Conservation (phyloP, 2,329 filamentous ascomycete genomes). For the Teratosphaeria destructans region DNA sequence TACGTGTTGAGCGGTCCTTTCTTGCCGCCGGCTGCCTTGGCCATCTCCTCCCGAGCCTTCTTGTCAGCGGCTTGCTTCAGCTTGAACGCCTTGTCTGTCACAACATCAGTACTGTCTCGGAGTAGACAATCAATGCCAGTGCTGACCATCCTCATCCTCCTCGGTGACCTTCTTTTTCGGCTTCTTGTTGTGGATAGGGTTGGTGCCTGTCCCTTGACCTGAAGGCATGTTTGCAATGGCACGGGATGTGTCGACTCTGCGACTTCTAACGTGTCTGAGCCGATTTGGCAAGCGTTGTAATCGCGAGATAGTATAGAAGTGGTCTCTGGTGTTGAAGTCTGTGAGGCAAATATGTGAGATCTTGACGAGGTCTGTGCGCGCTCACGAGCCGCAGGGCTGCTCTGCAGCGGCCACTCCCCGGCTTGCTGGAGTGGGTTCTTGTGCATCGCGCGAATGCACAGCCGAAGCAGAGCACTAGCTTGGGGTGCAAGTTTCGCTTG, state of each 20-base stretch:
- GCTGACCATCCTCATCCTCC: conserved; percentile 63
- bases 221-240: conserved; percentile 33
- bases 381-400: not conserved
- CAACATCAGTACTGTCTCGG: not conserved
- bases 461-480: not conserved
- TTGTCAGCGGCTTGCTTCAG: conserved; percentile 68
- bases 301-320: not conserved
- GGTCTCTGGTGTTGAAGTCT: not conserved
- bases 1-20: conserved; percentile 65
- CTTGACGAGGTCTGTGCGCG: not conserved
- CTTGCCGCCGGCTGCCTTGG: conserved; percentile 69
- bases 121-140: not conserved
- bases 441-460: not conserved
- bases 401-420: not conserved
- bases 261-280: not conserved
- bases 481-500: not conserved
- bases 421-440: not conserved
- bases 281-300: not conserved
- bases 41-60: conserved; percentile 73
- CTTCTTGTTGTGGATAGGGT: conserved; percentile 59
- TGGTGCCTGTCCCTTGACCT: conserved; percentile 41
- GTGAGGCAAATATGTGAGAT: not conserved
- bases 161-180: conserved; percentile 69
- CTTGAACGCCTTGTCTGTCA: conserved; percentile 59
- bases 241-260: not conserved